Evolutionary conservation across 306 rosid species (phyloP).

Genomic region (Ammopiptanthus mongolicus): DNA sequence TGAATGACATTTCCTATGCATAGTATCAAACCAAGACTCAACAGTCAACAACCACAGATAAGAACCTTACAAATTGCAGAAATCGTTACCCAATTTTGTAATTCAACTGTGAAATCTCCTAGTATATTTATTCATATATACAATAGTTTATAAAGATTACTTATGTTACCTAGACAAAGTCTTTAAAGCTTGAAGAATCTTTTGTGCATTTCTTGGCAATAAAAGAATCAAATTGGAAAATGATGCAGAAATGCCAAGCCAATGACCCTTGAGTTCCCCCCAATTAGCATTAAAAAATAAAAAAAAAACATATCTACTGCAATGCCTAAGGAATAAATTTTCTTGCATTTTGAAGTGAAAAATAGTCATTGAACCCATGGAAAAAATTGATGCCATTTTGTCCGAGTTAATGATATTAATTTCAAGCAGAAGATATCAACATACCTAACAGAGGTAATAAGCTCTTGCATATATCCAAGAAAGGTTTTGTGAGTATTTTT

Average conservation of each 20-base stretch:
- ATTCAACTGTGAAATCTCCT: neutral
- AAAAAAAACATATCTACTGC: neutral
- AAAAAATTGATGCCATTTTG: neutral
- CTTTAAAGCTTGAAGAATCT: neutral
- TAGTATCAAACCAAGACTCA: too few species aligned
- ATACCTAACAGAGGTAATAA: constrained; percentile 61
- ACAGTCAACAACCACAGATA: too few species aligned
- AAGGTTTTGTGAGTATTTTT: constrained; percentile 53
- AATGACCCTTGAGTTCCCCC: neutral
- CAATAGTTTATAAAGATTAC: neutral
- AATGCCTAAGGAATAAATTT: neutral
- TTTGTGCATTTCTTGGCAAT: neutral
- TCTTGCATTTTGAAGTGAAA: neutral
- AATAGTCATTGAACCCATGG: neutral
- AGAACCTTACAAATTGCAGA: too few species aligned
- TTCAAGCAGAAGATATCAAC: neutral
- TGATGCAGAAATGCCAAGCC: neutral
- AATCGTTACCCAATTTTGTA: neutral
- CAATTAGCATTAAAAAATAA: neutral
- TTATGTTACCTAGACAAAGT: neutral
- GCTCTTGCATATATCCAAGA: constrained; percentile 61
- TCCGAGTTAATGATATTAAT: neutral
- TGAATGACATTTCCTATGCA: neutral
- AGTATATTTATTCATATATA: too few species aligned
- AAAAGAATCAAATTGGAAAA: neutral